Conservation (phyloP, 805 yeast genomes). For the Ogataea sp. region DNA sequence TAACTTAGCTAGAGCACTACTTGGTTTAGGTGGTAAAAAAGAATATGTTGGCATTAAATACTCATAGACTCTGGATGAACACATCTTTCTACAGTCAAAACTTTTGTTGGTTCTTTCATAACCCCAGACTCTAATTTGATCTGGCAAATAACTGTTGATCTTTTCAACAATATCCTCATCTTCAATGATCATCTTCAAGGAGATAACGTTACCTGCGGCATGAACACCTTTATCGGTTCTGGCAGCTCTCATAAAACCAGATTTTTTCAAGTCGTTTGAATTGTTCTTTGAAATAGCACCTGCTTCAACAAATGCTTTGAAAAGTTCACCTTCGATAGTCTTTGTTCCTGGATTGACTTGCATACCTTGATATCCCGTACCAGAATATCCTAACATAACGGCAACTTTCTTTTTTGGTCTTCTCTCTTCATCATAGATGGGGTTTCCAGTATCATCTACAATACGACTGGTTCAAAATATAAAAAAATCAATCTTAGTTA, state of each 20-base stretch:
- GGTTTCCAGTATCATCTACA: conserved; percentile 57
- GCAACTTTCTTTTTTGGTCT: conserved; percentile 89
- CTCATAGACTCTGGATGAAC: conserved; percentile 93
- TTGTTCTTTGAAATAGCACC: conserved; percentile 87
- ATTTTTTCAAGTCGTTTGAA: conserved; percentile 80
- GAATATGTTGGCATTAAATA: conserved; percentile 89
- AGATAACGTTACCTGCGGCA: conserved; percentile 91
- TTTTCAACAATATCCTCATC: conserved; percentile 66
- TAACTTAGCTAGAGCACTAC: conserved; percentile 53
- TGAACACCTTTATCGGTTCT: conserved; percentile 95
- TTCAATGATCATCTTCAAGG: conserved; percentile 76
- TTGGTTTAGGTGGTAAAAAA: conserved; percentile 84
- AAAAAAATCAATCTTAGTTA: conserved; percentile 7
- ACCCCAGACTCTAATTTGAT: conserved; percentile 89
- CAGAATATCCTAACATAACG: conserved; percentile 87
- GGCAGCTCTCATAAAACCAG: conserved; percentile 81
- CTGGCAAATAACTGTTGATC: conserved; percentile 73
- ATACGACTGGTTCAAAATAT: conserved; percentile 27
- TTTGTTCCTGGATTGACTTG: conserved; percentile 82
- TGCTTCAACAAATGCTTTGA: conserved; percentile 72
- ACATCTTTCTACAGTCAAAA: conserved; percentile 91
- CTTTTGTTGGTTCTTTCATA: conserved; percentile 80
- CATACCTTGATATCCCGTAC: conserved; percentile 96
- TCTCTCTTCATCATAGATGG: conserved; percentile 48
- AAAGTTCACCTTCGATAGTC: conserved; percentile 87